Evolutionary conservation across 2,329 filamentous ascomycete species (phyloP), one percentile per base, ranked within the genome.

Genomic region (Alternaria postmessia): DNA sequence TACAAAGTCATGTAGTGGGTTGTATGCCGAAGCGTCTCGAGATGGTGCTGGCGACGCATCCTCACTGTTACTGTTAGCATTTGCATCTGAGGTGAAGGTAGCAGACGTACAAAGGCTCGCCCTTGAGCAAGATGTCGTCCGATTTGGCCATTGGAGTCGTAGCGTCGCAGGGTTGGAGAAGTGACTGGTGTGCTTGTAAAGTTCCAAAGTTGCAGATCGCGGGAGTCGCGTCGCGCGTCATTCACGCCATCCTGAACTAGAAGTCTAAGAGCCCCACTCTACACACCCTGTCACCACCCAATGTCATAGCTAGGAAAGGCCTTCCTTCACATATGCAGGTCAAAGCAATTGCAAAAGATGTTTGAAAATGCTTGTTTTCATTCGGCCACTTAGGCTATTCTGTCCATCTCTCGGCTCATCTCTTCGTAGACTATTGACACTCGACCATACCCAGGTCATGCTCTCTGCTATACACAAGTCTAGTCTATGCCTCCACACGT

Each of bases 1-100:
- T 49, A 82, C 82, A 78, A 93, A 98, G 7, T 89, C 91, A 55
- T 88, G 81, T 28, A 96, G 84, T 0, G 94, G 89, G 57, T 88
- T 89, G 82, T 97, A 98, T 56, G 80, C 71, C 3, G 87, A 89
- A 20, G 83, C 66, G 43, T 65, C 57, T 63, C 76, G 70, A 43
- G 63, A 60, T 11, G 68, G 64, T 26, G 63, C 54, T 28, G 62
- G 57, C 39, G 71, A 60, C 51, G 71, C 64, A 62, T 75, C 72
- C 53, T 64, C 66, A 51, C 74, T 76, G 59, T 41, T 47, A 16
- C 44, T 54, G 61, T 74, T 47, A 72, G 63, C 24, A 28, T 26
- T 41, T 30, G 53, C n/a, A 20, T 28, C 22, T 34, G n/a, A 26
- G 28, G 12, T 26, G 18, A 14, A 24, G 20, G 8, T 20, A 20